These are phyloP conservation scores for Lonicera japonica DNA, from an alignment of 129 eudicot species.

Conservation along the genomic window DNA sequence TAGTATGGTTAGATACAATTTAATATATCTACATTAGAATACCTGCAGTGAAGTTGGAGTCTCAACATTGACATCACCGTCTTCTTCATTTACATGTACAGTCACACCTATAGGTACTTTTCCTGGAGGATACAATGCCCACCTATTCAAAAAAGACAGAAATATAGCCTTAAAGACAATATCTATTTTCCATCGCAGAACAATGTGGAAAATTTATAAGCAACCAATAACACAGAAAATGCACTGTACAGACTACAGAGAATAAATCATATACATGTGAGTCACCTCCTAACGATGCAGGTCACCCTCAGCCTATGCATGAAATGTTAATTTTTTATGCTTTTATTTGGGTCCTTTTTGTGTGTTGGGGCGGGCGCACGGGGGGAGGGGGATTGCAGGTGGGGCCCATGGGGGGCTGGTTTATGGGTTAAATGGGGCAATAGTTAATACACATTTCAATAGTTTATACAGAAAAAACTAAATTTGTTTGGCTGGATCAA, in stretches of 20 bases:
- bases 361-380: too few relatives aligned
- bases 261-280: too few relatives aligned
- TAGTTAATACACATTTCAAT: too few relatives aligned
- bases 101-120: constrained; percentile 96
- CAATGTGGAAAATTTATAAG: not conserved
- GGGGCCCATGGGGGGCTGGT: too few relatives aligned
- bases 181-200: not conserved
- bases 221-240: not conserved
- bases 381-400: too few relatives aligned
- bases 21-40: constrained; percentile 16
- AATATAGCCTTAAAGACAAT: not conserved
- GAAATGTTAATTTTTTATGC: too few relatives aligned
- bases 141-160: constrained; percentile 37
- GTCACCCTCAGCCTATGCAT: too few relatives aligned
- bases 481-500: too few relatives aligned
- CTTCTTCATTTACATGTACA: constrained; percentile 94
- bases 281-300: too few relatives aligned
- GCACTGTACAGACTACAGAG: not conserved
- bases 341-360: too few relatives aligned
- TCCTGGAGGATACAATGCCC: constrained; percentile 99
- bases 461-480: too few relatives aligned
- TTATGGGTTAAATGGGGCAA: too few relatives aligned
- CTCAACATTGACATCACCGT: constrained; percentile 92
- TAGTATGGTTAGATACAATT: not conserved
- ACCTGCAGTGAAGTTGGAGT: constrained; percentile 96